Evolutionary conservation across 2,329 filamentous ascomycete species (phyloP).

Genomic region (Penicillium sp.): DNA sequence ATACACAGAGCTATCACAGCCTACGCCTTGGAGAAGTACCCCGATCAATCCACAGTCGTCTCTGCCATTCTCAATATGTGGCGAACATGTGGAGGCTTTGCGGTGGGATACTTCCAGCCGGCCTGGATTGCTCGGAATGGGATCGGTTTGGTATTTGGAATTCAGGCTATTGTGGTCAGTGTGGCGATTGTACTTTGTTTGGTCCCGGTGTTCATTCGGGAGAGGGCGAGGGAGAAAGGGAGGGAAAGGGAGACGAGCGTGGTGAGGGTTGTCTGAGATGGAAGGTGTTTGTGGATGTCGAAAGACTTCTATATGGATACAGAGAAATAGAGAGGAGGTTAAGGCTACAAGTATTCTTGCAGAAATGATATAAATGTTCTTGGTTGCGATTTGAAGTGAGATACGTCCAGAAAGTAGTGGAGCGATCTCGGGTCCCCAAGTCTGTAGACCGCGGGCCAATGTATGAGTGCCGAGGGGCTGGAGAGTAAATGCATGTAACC

Average conservation of each 20-base stretch:
- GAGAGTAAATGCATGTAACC: background rate
- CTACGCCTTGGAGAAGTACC: constrained; percentile 34
- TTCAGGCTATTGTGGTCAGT: constrained; percentile 28
- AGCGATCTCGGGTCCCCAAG: background rate
- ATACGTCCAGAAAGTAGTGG: background rate
- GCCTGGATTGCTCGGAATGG: constrained; percentile 31
- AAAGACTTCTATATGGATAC: too few species aligned
- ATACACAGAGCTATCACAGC: constrained; percentile 28
- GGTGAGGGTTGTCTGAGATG: too few species aligned
- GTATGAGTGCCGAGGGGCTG: background rate
- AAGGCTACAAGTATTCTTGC: too few species aligned
- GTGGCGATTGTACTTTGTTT: constrained; percentile 24
- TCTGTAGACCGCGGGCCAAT: too few species aligned
- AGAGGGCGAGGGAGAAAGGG: constrained; percentile 3
- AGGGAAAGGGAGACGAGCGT: background rate
- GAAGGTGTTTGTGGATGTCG: too few species aligned
- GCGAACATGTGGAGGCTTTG: constrained; percentile 36
- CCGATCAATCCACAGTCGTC: constrained; percentile 29
- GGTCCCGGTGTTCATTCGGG: constrained; percentile 18
- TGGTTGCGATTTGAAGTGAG: too few species aligned
- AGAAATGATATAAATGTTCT: too few species aligned
- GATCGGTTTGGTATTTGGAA: constrained; percentile 28
- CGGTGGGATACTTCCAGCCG: constrained; percentile 35
- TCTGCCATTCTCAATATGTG: constrained; percentile 36
- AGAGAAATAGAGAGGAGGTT: too few species aligned